Evolutionary conservation across 257 asterid species (phyloP).

Genomic region (Paulownia fortunei): DNA sequence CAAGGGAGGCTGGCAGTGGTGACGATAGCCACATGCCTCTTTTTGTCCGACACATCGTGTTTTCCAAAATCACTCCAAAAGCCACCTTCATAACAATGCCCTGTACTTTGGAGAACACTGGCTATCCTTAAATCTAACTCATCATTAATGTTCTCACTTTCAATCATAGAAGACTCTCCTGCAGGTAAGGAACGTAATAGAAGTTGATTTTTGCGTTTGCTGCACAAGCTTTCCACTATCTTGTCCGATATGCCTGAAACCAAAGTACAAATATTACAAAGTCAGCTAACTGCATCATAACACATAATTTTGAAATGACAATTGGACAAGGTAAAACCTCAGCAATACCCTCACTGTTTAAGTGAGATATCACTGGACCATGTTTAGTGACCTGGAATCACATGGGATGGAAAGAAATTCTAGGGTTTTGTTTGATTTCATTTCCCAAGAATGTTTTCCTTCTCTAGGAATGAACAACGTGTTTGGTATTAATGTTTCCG

Average conservation of each 20-base stretch:
- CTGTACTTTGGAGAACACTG: slow-evolving; percentile 93
- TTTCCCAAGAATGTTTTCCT: too few relatives aligned
- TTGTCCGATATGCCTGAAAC: slow-evolving; percentile 82
- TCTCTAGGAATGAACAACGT: too few relatives aligned
- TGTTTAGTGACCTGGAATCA: background rate
- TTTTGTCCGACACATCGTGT: slow-evolving; percentile 54
- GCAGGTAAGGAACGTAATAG: slow-evolving; percentile 63
- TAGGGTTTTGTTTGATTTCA: slow-evolving; percentile 17
- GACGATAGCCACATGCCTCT: slow-evolving; percentile 95
- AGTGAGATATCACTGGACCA: slow-evolving; percentile 9
- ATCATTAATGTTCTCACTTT: slow-evolving; percentile 69
- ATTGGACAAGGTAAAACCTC: slow-evolving; percentile 1
- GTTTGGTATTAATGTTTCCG: too few relatives aligned
- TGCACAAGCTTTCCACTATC: slow-evolving; percentile 92
- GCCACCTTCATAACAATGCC: slow-evolving; percentile 91
- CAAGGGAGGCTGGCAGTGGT: slow-evolving; percentile 99
- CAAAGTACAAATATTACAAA: slow-evolving; percentile 29
- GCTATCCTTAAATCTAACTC: slow-evolving; percentile 90
- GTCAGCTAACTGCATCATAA: slow-evolving; percentile 15
- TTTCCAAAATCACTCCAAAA: slow-evolving; percentile 74
- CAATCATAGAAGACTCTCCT: slow-evolving; percentile 71
- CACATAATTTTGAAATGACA: background rate
- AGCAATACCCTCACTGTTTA: background rate
- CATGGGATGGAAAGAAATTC: background rate
- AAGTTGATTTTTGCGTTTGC: slow-evolving; percentile 78